Base-by-base conservation (phyloP, 1,139 yeast species). In the Yamadazyma diddensiae region DNA sequence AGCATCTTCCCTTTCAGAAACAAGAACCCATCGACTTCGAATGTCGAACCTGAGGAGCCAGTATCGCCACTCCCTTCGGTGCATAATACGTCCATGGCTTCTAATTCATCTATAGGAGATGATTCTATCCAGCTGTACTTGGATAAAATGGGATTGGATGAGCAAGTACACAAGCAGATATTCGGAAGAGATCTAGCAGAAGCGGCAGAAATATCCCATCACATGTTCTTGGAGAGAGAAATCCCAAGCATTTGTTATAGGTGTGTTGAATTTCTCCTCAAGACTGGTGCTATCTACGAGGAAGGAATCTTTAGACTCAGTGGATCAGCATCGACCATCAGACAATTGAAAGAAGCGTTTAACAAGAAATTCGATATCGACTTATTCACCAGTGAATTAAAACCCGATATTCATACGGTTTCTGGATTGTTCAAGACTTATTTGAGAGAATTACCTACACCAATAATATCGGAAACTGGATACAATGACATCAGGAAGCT, bases 221-320 rank as follows among this genome's bases (percentile, higher is more conserved):
- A 62, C 42, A 61, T 52, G 4, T 60, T 69, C 28, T 65, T 64
- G 35, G 76, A 74, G 1, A 53, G 53, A 21, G 48, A 46, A 11
- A 76, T 92, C 8, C 97, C 98, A 1, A 78, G 92, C 28, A 77
- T 92, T 8, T 75, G 87, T 15, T 83, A 63, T 49, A 65, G 95
- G 38, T 87, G 96, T 50, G 55, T 92, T 27, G 86, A 79, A 38
- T 83, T 73, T 46, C 65, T 92, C 30, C 70, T 74, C 34, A 71
- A 67, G 29, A 73, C 81, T 15, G 79, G 84, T 8, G 96, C 95
- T 0, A 66, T 83, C 13, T 76, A 75, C 42, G 95, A 87, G 55
- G 96, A 90, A 52, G 98, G 98, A 3, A 76, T 92, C 2, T 92
- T 92, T 62, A 69, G 98, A 42, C 65, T 90, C 36, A 86, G 94